These are phyloP conservation scores for Polyporus arcularius DNA, from an alignment of 768 basidiomycete species.

Conservation along the genomic window DNA sequence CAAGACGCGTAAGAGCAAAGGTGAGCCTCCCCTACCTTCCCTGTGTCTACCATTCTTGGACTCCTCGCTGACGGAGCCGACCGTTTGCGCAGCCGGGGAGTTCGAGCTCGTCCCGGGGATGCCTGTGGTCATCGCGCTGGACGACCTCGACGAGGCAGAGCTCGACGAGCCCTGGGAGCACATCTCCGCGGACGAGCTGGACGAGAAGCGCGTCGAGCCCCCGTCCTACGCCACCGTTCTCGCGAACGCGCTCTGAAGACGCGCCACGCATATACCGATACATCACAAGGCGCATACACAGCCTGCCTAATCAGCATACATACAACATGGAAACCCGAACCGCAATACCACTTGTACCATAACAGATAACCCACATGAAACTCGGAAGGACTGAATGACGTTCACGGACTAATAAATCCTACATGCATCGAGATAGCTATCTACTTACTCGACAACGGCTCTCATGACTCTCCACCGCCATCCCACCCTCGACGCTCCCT, in stretches of 20 bases:
- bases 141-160: slow-evolving; percentile 45
- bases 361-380: background rate
- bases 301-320: background rate
- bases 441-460: slow-evolving; percentile 8
- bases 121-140: slow-evolving; percentile 58
- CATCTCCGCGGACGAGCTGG: slow-evolving; percentile 43
- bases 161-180: slow-evolving; percentile 65
- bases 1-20: slow-evolving; percentile 44
- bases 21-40: slow-evolving; percentile 31
- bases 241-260: slow-evolving; percentile 13
- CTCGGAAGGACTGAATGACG: background rate
- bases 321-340: background rate
- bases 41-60: background rate
- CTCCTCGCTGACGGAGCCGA: background rate
- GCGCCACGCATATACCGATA: background rate
- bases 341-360: background rate
- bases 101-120: slow-evolving; percentile 59
- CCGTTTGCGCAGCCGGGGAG: slow-evolving; percentile 42
- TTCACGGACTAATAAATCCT: background rate
- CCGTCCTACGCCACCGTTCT: slow-evolving; percentile 39
- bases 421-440: background rate
- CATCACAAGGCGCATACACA: background rate
- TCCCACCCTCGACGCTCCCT: background rate
- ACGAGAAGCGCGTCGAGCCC: slow-evolving; percentile 29
- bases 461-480: background rate